phyloP scores from a whole-genome alignment of 768 basidiomycete species.

The Dioszegia hungarica region DNA sequence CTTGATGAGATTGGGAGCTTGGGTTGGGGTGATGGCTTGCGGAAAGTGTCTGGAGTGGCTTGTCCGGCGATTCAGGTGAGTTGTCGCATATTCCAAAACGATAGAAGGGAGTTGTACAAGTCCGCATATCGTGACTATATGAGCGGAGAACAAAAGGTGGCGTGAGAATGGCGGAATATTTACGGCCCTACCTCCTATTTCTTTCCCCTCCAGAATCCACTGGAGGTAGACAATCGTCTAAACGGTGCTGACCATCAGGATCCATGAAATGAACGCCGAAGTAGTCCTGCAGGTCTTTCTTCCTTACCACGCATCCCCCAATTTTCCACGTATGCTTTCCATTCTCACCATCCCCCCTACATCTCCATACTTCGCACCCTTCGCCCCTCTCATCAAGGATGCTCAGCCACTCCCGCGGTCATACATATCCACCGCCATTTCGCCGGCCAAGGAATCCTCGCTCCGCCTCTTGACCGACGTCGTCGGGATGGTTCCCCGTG shows the following conservation, averaged over 20 bases:
- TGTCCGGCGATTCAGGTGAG: constrained; percentile 81
- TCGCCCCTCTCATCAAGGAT: constrained; percentile 58
- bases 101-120: too few relatives aligned
- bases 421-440: constrained; percentile 67
- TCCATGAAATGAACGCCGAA: constrained; percentile 88
- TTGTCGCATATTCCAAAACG: too few relatives aligned
- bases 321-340: constrained; percentile 87
- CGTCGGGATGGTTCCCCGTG: constrained; percentile 59
- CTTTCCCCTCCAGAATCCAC: too few relatives aligned
- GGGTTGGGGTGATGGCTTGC: constrained; percentile 72
- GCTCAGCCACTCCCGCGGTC: constrained; percentile 68
- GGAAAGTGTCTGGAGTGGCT: constrained; percentile 91
- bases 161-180: too few relatives aligned
- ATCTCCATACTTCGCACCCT: constrained; percentile 33
- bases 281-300: constrained; percentile 73
- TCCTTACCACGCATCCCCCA: constrained; percentile 90
- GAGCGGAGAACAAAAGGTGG: too few relatives aligned
- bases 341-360: constrained; percentile 56
- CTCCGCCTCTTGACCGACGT: constrained; percentile 66
- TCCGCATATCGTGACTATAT: too few relatives aligned
- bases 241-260: constrained; percentile 56
- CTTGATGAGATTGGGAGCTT: constrained; percentile 67
- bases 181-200: too few relatives aligned
- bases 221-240: too few relatives aligned
- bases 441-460: constrained; percentile 45